phyloP scores from a whole-genome alignment of 352 stramenopile species.

The Lagenidium giganteum region DNA sequence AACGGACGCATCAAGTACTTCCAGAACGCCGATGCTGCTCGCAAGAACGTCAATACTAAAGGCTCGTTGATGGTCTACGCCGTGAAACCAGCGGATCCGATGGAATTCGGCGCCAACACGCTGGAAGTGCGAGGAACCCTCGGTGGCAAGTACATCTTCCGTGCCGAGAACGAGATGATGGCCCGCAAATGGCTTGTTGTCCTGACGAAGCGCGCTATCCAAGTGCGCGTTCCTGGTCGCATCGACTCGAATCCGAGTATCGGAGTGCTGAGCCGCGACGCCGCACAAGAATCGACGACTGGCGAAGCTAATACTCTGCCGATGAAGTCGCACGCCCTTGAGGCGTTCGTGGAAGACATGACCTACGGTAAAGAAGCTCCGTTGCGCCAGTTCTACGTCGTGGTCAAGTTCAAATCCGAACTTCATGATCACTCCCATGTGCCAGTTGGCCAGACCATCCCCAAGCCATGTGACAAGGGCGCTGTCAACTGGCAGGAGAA shows the following conservation, averaged over 20 bases:
- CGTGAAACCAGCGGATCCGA: constrained; percentile 64
- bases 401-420: constrained; percentile 83
- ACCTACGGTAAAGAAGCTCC: constrained; percentile 67
- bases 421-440: constrained; percentile 69
- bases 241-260: constrained; percentile 52
- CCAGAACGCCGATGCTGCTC: constrained; percentile 68
- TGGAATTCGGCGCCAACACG: constrained; percentile 72
- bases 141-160: constrained; percentile 79
- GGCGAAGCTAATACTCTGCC: constrained; percentile 11
- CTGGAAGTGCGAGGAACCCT: constrained; percentile 71
- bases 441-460: constrained; percentile 68
- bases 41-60: constrained; percentile 76
- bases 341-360: constrained; percentile 67
- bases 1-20: constrained; percentile 80
- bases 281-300: background rate
- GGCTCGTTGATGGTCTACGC: constrained; percentile 69
- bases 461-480: constrained; percentile 60
- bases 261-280: constrained; percentile 15
- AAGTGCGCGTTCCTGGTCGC: constrained; percentile 54
- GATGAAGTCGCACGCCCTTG: constrained; percentile 61
- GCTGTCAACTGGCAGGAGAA: constrained; percentile 73
- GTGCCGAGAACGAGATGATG: constrained; percentile 69
- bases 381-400: constrained; percentile 79
- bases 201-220: constrained; percentile 77
- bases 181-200: constrained; percentile 78